Percentiles rank a stretch among this genome's conserved stretches.
These are phyloP conservation scores for Termitomyces sp. DNA, from an alignment of 768 basidiomycete species.

Conservation along the genomic window DNA sequence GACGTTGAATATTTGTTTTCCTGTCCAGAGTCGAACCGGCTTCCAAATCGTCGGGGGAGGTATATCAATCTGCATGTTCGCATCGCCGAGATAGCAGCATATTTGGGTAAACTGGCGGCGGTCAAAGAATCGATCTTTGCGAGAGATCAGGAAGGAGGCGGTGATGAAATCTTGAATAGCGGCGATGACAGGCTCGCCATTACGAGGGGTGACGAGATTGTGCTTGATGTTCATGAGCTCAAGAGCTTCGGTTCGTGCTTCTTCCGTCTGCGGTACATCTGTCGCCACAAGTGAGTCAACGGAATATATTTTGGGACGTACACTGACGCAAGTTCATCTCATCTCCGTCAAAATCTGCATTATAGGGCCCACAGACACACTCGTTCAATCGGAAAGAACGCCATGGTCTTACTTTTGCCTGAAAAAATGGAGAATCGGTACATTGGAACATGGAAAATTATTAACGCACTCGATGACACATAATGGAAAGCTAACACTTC, in stretches of 20 bases:
- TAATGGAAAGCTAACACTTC: conserved; percentile 79
- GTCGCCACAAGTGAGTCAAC: conserved; percentile 2
- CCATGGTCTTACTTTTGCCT: conserved; percentile 95
- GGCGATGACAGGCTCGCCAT: conserved; percentile 98
- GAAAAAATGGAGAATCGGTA: not conserved
- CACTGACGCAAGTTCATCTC: conserved; percentile 97
- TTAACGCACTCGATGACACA: conserved; percentile 86
- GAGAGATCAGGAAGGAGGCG: conserved; percentile 92
- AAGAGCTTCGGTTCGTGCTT: conserved; percentile 93
- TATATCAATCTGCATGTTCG: conserved; percentile 87
- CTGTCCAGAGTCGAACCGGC: conserved; percentile 91
- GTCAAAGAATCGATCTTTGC: conserved; percentile 89
- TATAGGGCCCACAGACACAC: conserved; percentile 98
- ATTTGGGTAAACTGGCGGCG: conserved; percentile 95
- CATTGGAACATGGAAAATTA: not conserved
- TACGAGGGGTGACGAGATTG: conserved; percentile 96
- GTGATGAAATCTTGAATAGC: conserved; percentile 99
- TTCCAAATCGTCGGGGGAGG: conserved; percentile 95
- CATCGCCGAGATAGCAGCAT: conserved; percentile 91
- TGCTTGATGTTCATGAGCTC: conserved; percentile 97
- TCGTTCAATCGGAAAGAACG: conserved; percentile 95
- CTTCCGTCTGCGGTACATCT: conserved; percentile 99
- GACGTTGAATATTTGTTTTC: conserved; percentile 97
- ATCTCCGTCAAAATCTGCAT: conserved; percentile 99
- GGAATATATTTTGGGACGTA: not conserved